Base-by-base conservation (phyloP, 2,329 filamentous ascomycete genomes). In the Trichoderma atroviride region DNA sequence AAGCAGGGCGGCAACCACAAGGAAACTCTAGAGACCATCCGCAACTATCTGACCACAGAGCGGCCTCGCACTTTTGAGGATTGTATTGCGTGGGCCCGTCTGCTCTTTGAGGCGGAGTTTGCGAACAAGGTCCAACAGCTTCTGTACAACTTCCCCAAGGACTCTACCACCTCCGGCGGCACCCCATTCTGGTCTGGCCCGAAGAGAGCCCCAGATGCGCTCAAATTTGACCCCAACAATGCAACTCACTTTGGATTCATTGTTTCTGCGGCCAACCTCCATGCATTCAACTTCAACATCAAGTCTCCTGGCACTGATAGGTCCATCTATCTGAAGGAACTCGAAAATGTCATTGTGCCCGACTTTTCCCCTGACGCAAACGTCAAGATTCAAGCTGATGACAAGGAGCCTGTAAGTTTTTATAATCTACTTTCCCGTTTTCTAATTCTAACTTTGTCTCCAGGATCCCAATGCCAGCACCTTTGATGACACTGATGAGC, bases 201-300 rank as follows among this genome's bases (percentile, higher is more conserved):
- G 60, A 99, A 99, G 88, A 93, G 96, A 76, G 96, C 96, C 14
- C 96, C 96, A 5, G 93, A 96, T 72, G 87, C 95, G 72, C 85
- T 98, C 77, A 94, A 92, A 79, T 99, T 99, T 74, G 92, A 97
- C 75, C 81, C 90, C 58, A 87, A 89, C 70, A 96, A 97, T 81
- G 85, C 90, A 13, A 96, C 93, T 27, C 96, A 99, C 81, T 91
- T 95, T 77, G 89, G 88, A 47, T 99, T 97, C 78, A 85, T 99
- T 67, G 88, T 96, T 71, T 90, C 96, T 22, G 96, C 89, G 9
- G 94, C 96, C 43, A 96, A 96, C 78, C 86, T 99, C 31, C 96
- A 97, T 76, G 96, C 95, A 0, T 99, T 96, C 87, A 99, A 99
- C 84, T 99, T 97, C 81, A 92, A 93, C 71, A 97, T 99, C 80